A percentile compares a stretch with the other conserved stretches of the same genome.
These are phyloP conservation scores for Ceratobasidium papillatum DNA, from an alignment of 1,284 basidiomycete genomes.

Conservation along the genomic window DNA sequence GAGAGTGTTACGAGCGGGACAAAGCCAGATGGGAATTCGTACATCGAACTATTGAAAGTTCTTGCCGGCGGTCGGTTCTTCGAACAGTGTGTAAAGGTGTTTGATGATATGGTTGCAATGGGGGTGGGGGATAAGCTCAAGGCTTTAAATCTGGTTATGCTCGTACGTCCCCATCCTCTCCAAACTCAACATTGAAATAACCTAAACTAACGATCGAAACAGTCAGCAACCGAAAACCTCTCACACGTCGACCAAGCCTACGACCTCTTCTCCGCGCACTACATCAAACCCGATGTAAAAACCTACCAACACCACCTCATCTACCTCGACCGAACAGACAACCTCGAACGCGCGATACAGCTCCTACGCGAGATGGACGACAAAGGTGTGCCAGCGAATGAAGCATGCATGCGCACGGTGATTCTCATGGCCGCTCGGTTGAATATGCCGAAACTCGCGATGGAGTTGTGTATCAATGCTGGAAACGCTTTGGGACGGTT, in stretches of 20 bases:
- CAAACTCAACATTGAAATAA: slow-evolving; percentile 10
- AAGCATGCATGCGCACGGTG: slow-evolving; percentile 12
- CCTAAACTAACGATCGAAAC: neutral
- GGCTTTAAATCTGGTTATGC: slow-evolving; percentile 71
- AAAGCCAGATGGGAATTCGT: slow-evolving; percentile 49
- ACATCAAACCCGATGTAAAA: slow-evolving; percentile 49
- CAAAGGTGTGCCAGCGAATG: slow-evolving; percentile 59
- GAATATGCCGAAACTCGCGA: slow-evolving; percentile 24
- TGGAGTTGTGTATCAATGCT: slow-evolving; percentile 45
- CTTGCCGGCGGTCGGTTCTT: slow-evolving; percentile 55
- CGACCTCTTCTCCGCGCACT: slow-evolving; percentile 50
- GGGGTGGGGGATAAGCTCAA: slow-evolving; percentile 65
- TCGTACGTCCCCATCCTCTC: slow-evolving; percentile 55
- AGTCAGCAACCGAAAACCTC: slow-evolving; percentile 46
- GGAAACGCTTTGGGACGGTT: slow-evolving; percentile 61
- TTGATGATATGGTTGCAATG: slow-evolving; percentile 73
- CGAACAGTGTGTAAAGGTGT: slow-evolving; percentile 70
- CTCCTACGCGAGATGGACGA: slow-evolving; percentile 60
- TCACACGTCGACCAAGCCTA: slow-evolving; percentile 54
- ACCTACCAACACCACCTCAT: slow-evolving; percentile 45
- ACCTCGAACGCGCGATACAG: slow-evolving; percentile 13
- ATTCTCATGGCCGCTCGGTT: slow-evolving; percentile 11
- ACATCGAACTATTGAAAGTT: slow-evolving; percentile 63
- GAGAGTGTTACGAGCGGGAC: slow-evolving; percentile 55
- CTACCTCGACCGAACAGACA: neutral